Base-by-base conservation (phyloP, 1,284 basidiomycete species). In the Cryptococcus sp. region DNA sequence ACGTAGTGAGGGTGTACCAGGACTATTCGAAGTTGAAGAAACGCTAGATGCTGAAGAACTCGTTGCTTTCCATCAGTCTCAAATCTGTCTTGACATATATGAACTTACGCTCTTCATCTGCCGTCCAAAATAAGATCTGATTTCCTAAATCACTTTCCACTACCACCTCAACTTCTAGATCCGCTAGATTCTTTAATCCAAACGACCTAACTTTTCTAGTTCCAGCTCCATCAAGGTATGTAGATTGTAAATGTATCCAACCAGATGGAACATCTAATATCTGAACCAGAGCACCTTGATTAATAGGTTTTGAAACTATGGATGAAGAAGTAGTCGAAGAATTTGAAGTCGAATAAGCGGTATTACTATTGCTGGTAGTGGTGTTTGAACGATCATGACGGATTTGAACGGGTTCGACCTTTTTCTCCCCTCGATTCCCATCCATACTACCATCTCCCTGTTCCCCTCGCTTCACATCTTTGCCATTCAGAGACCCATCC, bases 211-310 rank as follows among this genome's bases (percentile, higher is more conserved):
- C 61, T 22, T 60, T 61, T 19, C 64, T 55, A 36, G 63, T 61
- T 2, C 61, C 58, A 2, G 57, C 64, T 3, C 51, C 49, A 42
- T 67, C 63, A 40, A 73, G 57, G 41, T 73, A 73, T 2, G 69
- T 68, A 10, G 69, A 68, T 49, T 66, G 71, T 14, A 73, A 60
- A 46, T 73, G 70, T 23, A 73, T 73, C 71, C 71, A 73, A 21
- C 71, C 71, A 4, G 69, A 70, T 2, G 69, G 63, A 2, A 73
- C 67, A 41, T 72, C 71, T 5, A 63, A 47, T 2, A 60, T 58
- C 51, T 70, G 62, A 9, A 73, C 53, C 3, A 73, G 57, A 14
- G 43, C 22, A 28, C 52, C 46, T 16, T 54, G 54, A 9, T 9
- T 9, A 16, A 34, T 34, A 34, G 32, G 32, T 34, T 34, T 34